Percentiles rank a stretch among this genome's conserved stretches.
Evolutionary conservation across 163 green algal genomes (phyloP).

Genomic region (Volvox carteri): DNA sequence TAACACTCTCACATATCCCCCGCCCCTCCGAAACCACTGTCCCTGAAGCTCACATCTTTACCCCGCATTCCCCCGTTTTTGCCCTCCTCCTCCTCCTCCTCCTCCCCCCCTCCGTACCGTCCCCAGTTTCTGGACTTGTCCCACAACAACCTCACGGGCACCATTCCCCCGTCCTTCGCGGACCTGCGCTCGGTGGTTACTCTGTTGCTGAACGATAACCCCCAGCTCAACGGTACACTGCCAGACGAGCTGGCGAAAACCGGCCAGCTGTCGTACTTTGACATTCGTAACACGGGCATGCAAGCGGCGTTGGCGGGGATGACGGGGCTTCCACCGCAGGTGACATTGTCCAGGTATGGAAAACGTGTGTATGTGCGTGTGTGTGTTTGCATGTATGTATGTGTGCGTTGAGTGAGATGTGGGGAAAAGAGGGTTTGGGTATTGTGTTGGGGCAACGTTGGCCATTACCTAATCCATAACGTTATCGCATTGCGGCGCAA

Average conservation of each 20-base stretch:
- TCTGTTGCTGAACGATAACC: constrained; percentile 50
- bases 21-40: too few relatives aligned
- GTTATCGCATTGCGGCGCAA: too few relatives aligned
- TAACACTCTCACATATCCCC: too few relatives aligned
- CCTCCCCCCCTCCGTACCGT: neutral
- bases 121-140: constrained; percentile 61
- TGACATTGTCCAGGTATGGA: constrained; percentile 2
- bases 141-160: constrained; percentile 68
- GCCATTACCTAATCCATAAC: too few relatives aligned
- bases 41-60: too few relatives aligned
- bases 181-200: neutral
- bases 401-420: too few relatives aligned
- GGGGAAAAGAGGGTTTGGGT: too few relatives aligned
- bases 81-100: too few relatives aligned
- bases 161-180: constrained; percentile 61
- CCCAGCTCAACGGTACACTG: neutral
- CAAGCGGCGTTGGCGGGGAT: constrained; percentile 12
- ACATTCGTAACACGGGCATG: constrained; percentile 31
- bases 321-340: constrained; percentile 16
- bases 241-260: neutral
- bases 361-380: too few relatives aligned
- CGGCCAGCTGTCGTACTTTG: neutral
- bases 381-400: too few relatives aligned
- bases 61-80: too few relatives aligned
- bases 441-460: too few relatives aligned